Conservation (phyloP, 139 green algal genomes). For the Astrephomene gubernaculifera region DNA sequence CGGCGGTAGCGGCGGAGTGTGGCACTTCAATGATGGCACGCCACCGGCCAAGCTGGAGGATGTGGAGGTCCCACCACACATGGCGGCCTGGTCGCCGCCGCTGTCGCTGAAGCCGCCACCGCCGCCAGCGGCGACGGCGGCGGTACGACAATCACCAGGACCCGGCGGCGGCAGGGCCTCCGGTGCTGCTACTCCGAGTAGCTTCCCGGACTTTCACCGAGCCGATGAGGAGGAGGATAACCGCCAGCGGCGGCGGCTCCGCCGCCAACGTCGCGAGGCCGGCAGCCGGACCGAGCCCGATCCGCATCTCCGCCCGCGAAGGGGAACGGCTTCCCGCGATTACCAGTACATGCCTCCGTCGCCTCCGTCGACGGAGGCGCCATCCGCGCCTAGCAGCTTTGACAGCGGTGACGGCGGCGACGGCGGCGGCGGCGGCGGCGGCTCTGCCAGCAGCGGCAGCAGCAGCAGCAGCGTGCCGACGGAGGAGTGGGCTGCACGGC, state of each 20-base stretch:
- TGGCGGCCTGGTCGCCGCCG: not conserved
- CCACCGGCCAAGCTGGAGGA: not conserved
- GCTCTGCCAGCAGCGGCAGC: not conserved
- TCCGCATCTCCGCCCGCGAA: too few species aligned
- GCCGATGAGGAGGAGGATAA: not conserved
- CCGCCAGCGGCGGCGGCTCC: too few species aligned
- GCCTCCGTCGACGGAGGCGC: too few species aligned
- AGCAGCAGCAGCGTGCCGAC: not conserved
- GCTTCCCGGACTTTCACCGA: not conserved
- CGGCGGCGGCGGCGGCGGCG: not conserved
- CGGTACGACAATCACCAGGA: too few species aligned
- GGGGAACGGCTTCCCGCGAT: too few species aligned
- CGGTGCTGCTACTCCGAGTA: not conserved
- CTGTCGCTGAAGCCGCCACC: too few species aligned
- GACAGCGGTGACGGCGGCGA: too few species aligned
- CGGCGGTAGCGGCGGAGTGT: not conserved
- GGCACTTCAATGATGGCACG: not conserved
- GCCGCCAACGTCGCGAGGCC: too few species aligned
- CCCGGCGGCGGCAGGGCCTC: not conserved
- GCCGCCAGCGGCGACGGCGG: not conserved
- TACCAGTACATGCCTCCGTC: too few species aligned
- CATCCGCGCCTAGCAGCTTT: too few species aligned
- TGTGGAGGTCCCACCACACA: slow-evolving; percentile 2
- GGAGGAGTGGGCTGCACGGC: slow-evolving; percentile 5
- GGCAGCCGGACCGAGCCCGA: too few species aligned